These are phyloP conservation scores for Solanum chacoense DNA, from an alignment of 305 asterid species.

Conservation along the genomic window DNA sequence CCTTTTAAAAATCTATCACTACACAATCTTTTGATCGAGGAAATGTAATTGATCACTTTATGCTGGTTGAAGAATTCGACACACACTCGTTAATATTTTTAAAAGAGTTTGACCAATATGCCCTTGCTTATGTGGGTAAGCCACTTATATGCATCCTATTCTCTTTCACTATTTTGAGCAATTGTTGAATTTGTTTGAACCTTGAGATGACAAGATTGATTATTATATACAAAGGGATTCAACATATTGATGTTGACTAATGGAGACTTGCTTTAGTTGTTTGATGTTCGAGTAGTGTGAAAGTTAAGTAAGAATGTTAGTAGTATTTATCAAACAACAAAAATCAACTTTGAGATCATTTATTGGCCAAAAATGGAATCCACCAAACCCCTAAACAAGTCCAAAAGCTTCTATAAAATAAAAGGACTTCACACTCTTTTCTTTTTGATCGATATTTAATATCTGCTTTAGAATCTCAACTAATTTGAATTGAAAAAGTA, in stretches of 20 bases:
- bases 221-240: neutral
- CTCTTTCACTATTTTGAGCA: neutral
- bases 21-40: accelerated
- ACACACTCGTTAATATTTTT: too few species aligned
- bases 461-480: neutral
- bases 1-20: too few species aligned
- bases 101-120: neutral
- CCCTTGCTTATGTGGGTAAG: neutral
- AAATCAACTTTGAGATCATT: neutral
- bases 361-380: neutral
- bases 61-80: too few species aligned
- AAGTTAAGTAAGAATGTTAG: neutral
- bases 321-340: neutral
- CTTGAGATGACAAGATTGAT: neutral
- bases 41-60: too few species aligned
- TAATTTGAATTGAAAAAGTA: neutral
- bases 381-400: neutral
- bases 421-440: neutral
- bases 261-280: neutral
- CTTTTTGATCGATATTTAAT: neutral
- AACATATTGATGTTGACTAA: neutral
- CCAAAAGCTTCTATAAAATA: neutral
- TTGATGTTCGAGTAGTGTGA: neutral
- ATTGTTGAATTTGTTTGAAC: neutral
- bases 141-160: neutral